These are phyloP conservation scores for Davidsoniella australis DNA, from an alignment of 2,329 filamentous ascomycete species.

Conservation along the genomic window DNA sequence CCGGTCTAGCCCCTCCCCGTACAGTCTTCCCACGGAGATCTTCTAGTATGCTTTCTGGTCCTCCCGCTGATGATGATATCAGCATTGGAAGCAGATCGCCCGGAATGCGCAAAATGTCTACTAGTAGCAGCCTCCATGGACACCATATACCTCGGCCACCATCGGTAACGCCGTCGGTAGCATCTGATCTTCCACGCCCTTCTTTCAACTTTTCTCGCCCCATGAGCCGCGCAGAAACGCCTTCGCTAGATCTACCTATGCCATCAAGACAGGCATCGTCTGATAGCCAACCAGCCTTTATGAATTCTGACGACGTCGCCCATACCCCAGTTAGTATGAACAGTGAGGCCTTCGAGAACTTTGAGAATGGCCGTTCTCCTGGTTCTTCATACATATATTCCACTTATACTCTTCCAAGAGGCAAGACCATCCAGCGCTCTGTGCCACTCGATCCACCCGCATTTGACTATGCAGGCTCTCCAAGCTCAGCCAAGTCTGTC, in stretches of 20 bases:
- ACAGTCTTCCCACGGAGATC: constrained; percentile 33
- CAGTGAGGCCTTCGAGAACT: constrained; percentile 48
- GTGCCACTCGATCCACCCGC: constrained; percentile 44
- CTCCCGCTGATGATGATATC: constrained; percentile 52
- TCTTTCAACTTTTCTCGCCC: constrained; percentile 91
- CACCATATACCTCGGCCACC: constrained; percentile 36
- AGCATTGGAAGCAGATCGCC: constrained; percentile 42
- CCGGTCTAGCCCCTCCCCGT: constrained; percentile 32
- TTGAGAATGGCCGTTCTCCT: constrained; percentile 12
- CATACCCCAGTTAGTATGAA: constrained; percentile 58
- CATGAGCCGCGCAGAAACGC: constrained; percentile 54
- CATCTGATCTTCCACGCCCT: constrained; percentile 62
- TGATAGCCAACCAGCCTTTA: constrained; percentile 46
- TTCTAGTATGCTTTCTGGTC: constrained; percentile 45
- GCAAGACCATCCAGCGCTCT: constrained; percentile 57
- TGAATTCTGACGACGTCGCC: constrained; percentile 45
- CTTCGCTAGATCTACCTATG: constrained; percentile 25
- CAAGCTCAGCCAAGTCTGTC: constrained; percentile 8
- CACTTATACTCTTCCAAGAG: constrained; percentile 68
- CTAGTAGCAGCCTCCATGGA: constrained; percentile 43
- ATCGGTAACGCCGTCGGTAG: constrained; percentile 54
- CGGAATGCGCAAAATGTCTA: constrained; percentile 56
- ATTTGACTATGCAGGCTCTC: constrained; percentile 24
- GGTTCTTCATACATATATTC: constrained; percentile 72
- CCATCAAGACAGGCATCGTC: constrained; percentile 46